Evolutionary conservation across 2,329 filamentous ascomycete species (phyloP), one percentile per base, ranked within the genome.

Genomic region (Didymella keratinophila): DNA sequence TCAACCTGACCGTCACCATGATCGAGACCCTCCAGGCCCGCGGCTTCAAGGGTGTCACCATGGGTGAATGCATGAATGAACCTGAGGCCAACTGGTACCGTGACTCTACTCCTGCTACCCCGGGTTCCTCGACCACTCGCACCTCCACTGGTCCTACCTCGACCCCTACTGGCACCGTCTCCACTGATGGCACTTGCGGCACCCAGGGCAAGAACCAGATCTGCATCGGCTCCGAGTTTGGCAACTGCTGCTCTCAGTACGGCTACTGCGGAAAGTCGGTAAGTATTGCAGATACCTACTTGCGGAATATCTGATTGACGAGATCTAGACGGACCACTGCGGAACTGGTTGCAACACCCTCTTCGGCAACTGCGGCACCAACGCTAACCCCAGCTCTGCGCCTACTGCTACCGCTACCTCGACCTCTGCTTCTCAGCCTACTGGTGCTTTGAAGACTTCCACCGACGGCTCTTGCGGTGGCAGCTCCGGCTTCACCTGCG

Each of bases 41-140:
- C 49, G 76, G 76, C 44, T 81, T 76, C 72, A 74, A 72, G 58
- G 74, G 77, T 18, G 80, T 82, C 12, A 81, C 80, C 9, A 72
- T 82, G 27, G 81, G 81, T n/a, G 79, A 82, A 64, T 83, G 80
- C 62, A 63, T 83, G 49, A 76, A 75, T 9, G 80, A 83, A 50
- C 76, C 79, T 4, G 59, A 67, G 9, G 72, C 62, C 23, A 82
- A 82, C 70, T 83, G 81, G 81, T 83, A 83, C 71, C 80, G 83
- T 57, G 67, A 63, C 62, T 75, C 67, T 58, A 71, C 67, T 43
- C 70, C 61, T 43, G 67, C 79, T 41, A 75, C 75, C 1, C 69
- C 41, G 2, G 41, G 41, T 9, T 27, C 41, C 14, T 43, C 41
- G 14, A 43, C 68, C n/a, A 77, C 75, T 27, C 54, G 65, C n/a